Evolutionary conservation across 2,329 filamentous ascomycete species (phyloP), one percentile per base, ranked within the genome.

Genomic region (Aspergillus fischeri): DNA sequence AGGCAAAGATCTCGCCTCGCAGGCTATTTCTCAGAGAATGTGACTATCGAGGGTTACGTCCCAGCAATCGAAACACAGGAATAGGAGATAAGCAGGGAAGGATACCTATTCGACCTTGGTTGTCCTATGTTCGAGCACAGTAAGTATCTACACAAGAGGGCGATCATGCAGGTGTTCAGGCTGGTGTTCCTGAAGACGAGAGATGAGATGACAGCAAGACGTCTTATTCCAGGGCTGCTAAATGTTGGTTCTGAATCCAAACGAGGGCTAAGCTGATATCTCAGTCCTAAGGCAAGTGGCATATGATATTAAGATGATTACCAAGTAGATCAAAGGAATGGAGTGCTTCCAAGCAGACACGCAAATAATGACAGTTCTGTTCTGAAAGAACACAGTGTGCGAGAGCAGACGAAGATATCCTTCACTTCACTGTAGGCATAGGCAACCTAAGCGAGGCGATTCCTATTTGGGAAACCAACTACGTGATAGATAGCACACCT

Each of bases 371-470:
- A 47, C 9, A 11, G 24, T 2, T 27, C 27, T 47, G 27, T 47
- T 25, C 25, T 47, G 2, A 24, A 47, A 11, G 21, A 47, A 24
- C 21, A 14, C 21, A 27, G 24, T 47, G 44, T 47, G 44, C 44
- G 41, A 51, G 20, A 47, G 20, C 29, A 58, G 55, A 54, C 47
- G 57, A 56, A 59, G 45, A 38, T 32, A 14, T 53, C n/a, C 45
- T 60, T 57, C 51, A 58, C 51, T 54, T 27, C 52, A 38, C 10
- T 51, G 54, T 48, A 57, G 52, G 38, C 44, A 53, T 28, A 47
- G 49, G 48, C 38, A 62, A 52, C 47, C 50, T 50, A 60, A 56
- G 52, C 58, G 58, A 64, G 49, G 53, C 55, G 60, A 64, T 61
- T 44, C 60, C 59, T 32, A 27, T 55, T 61, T 55, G 45, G 57